These are phyloP conservation scores for Drechslerella dactyloides DNA, from an alignment of 2,329 filamentous ascomycete species.

Conservation along the genomic window DNA sequence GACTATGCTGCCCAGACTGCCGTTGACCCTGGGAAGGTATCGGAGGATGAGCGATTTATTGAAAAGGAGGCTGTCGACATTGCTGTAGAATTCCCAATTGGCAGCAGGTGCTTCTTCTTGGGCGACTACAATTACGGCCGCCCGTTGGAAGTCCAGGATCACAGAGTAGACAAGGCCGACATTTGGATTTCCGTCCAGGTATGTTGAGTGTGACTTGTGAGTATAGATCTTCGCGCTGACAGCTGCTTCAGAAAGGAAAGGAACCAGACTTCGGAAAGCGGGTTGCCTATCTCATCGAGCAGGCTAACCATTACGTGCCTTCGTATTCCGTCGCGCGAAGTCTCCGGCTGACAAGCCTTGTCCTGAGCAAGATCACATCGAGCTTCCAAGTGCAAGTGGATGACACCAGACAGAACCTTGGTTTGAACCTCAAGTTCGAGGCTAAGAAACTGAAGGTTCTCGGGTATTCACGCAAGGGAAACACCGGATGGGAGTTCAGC, in stretches of 20 bases:
- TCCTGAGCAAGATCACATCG: constrained; percentile 93
- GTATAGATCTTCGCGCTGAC: constrained; percentile 14
- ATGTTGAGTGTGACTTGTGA: neutral
- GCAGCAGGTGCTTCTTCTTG: constrained; percentile 86
- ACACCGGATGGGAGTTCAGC: constrained; percentile 95
- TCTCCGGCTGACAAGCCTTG: constrained; percentile 80
- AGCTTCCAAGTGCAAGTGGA: constrained; percentile 86
- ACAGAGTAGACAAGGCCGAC: constrained; percentile 76
- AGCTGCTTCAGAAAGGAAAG: constrained; percentile 63
- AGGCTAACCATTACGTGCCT: constrained; percentile 76
- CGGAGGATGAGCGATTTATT: constrained; percentile 90
- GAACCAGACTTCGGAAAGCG: constrained; percentile 81
- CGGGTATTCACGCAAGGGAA: constrained; percentile 86
- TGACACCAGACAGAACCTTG: constrained; percentile 83
- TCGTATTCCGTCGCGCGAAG: constrained; percentile 87
- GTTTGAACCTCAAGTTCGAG: constrained; percentile 96
- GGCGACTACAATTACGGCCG: constrained; percentile 92
- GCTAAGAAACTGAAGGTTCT: constrained; percentile 93
- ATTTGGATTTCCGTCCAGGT: constrained; percentile 69
- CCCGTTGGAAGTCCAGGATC: constrained; percentile 79
- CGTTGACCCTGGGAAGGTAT: constrained; percentile 80
- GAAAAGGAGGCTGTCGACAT: constrained; percentile 87
- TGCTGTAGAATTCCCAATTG: constrained; percentile 85
- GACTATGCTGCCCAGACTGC: constrained; percentile 91
- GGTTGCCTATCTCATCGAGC: constrained; percentile 74